Evolutionary conservation across 1,284 basidiomycete species (phyloP), one percentile per base, ranked within the genome.

Genomic region (Cryptococcus sp.): DNA sequence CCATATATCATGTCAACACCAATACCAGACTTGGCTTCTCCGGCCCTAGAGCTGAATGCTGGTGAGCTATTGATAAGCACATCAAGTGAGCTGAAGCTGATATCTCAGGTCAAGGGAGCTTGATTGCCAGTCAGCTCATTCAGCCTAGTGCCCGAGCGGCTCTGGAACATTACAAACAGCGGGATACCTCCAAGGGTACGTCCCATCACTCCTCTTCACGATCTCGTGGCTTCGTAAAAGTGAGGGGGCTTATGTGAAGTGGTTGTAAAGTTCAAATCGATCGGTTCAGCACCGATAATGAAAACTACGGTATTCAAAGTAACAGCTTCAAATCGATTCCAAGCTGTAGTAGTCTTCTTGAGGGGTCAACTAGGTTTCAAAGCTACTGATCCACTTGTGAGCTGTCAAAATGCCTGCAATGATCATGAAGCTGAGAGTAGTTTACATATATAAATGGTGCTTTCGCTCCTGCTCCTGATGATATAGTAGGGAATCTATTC

Each of bases 381-480:
- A 72, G 78, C 84, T 9, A 83, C 85, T 0, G 94, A 97, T 64
- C 85, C 91, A 0, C 75, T 98, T 70, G 93, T 97, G 66, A 54
- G 88, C 78, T 23, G 34, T 43, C 21, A 16, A 14, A 7, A 7
- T 21, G 7, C n/a, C n/a, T 43, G 18, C 22, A 24, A 16, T 9
- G 44, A 31, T 22, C 34, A 16, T 2, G 4, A 48, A 7, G 41
- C 28, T 50, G 21, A 50, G 54, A 32, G 21, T 22, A 97, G 93
- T 97, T 96, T 76, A 89, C 92, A 4, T 98, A 98, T 72, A 97
- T 98, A 79, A 98, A 98, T 67, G 81, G 92, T n/a, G 90, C 94
- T 0, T 98, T 98, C 73, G 88, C 88, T 2, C 91, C 91, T 42
- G 88, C 91, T 1, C 91, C 90, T 0, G 91, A 96, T 70, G 91